These are phyloP conservation scores for Globisporangium middletonii DNA, from an alignment of 352 stramenopile genomes.

Conservation along the genomic window DNA sequence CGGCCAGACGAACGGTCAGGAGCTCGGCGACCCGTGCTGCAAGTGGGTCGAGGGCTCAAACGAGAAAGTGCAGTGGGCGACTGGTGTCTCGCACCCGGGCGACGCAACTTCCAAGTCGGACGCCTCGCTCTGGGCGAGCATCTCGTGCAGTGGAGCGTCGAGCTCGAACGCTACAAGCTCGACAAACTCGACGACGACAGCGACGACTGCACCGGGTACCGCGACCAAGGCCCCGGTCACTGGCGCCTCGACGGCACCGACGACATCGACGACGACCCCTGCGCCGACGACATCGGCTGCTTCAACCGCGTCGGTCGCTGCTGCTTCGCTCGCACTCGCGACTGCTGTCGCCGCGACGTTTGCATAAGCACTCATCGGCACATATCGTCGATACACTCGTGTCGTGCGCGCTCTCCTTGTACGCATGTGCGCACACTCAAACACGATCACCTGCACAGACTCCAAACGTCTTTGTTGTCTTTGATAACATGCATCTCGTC, in stretches of 20 bases:
- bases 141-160: slow-evolving; percentile 1
- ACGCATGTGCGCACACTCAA: too few relatives aligned
- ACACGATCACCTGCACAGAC: too few relatives aligned
- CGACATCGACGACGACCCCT: neutral
- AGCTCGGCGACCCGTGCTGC: slow-evolving; percentile 54
- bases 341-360: slow-evolving; percentile 3
- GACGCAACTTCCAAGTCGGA: slow-evolving; percentile 20
- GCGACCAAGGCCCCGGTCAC: neutral
- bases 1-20: slow-evolving; percentile 48
- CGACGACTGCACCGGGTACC: neutral
- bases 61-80: slow-evolving; percentile 13
- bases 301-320: neutral
- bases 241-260: neutral
- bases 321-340: neutral
- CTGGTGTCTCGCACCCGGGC: slow-evolving; percentile 15
- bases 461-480: too few relatives aligned
- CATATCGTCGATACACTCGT: neutral
- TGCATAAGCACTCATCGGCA: neutral
- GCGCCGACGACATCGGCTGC: neutral
- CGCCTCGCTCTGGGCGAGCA: slow-evolving; percentile 7
- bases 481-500: too few relatives aligned
- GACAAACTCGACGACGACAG: slow-evolving; percentile 1
- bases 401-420: too few relatives aligned
- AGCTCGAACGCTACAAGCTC: neutral
- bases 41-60: slow-evolving; percentile 15